Base-by-base conservation (phyloP, 495 filamentous ascomycete genomes). In the Neurospora sp. region DNA sequence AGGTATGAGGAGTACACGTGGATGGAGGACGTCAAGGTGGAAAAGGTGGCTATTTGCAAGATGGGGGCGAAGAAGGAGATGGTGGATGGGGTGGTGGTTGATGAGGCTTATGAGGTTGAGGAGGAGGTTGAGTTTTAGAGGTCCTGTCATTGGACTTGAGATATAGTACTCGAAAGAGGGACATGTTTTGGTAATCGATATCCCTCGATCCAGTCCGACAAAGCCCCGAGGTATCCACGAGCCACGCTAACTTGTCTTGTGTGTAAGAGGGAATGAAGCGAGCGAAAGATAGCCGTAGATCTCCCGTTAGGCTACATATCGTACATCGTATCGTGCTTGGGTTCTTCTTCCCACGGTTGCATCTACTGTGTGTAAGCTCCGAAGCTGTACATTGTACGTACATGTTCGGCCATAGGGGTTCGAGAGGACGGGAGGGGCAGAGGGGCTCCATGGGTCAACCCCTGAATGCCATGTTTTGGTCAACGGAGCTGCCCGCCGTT, bases 21-120 rank as follows among this genome's bases (percentile, higher is more conserved):
- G 90, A 89, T 91, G 76, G 82, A 85, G 71, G 82, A 88, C 70
- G 83, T 92, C 20, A 81, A 80, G 20, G 71, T 94, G 41, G 88
- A 92, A 70, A 87, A 83, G 44, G 78, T 96, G 9, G 88, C 85
- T 40, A 89, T 96, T 69, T 95, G 91, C 77, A 87, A 87, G 80
- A 94, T 94, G 92, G 92, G 92, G 1, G 91, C 92, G 48, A 89
- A 88, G 84, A 88, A 87, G 76, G 27, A 35, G 53, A 77, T 87
- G 22, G 80, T 76, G n/a, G 77, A 70, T 16, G 76, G 75, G n/a
- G 79, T 87, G 71, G 82, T 77, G 74, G 53, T 66, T 16, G 83
- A 83, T 72, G 82, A 79, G 79, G 81, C 75, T 73, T 89, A 88
- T 74, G 85, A 86, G 70, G 85, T 86, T 53, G 87, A 82, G 40